Base-by-base conservation (phyloP, 1,284 basidiomycete species). In the Ganoderma meredithae region DNA sequence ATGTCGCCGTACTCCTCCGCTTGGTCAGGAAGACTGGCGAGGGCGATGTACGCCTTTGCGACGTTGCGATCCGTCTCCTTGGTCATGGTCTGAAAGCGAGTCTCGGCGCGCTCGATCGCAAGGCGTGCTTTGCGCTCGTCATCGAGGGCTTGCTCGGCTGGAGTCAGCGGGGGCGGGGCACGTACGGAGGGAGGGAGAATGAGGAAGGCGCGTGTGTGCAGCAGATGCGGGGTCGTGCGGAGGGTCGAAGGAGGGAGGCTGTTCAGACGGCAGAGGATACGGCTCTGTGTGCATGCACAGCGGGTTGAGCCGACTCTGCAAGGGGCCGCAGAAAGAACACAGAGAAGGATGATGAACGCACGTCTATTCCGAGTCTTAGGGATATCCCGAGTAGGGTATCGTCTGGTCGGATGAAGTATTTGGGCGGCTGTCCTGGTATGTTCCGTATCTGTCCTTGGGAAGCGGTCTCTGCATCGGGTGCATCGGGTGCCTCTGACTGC, bases 311-410 rank as follows among this genome's bases (percentile, higher is more conserved):
- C 13, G 8, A 13, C 5, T 8, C 3, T 22, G 13, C 27, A 7
- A 60, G 58, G 43, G 58, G 22, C 22, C 2, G 6, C 4, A n/a
- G 8, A 8, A n/a, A 56, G 56, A 60, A 63, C 13, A 25, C 15
- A 19, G 43, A 6, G 31, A 83, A 90, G 69, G 75, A 91, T 91
- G 72, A 53, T 5, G 33, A 83, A 83, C 90, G 69, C 75, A 91
- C 92, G 72, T 91, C 84, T 33, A 92, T 76, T 31, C 83, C 83
- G 72, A 88, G 88, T 31, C 84, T 85, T 49, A 94, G 79, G 1
- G 89, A 83, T 52, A 94, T 86, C 0, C 92, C 91, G 49, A 86
- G 81, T 1, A 94, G 79, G 0, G 90, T 93, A 72, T 94, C 92
- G 1, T 80, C 79, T 12, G 81, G 82, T 66, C 84, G 81, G 70